Conservation (phyloP, 2,329 filamentous ascomycete species). For the Sporothrix globosa region DNA sequence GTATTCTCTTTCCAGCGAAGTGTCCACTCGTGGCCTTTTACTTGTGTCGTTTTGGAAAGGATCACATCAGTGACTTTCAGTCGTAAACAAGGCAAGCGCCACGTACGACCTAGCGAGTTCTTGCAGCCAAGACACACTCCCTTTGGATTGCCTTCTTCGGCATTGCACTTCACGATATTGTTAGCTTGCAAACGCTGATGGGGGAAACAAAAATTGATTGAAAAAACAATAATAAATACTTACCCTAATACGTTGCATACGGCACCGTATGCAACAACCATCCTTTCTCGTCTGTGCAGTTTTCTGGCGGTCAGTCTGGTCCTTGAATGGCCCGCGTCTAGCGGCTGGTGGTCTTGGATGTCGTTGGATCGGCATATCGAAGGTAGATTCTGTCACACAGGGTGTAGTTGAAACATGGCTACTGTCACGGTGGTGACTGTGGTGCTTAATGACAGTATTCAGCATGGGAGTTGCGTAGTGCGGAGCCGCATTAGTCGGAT, state of each 20-base stretch:
- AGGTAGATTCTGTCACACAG: slow-evolving; percentile 29
- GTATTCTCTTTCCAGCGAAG: slow-evolving; percentile 60
- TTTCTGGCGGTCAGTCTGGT: slow-evolving; percentile 54
- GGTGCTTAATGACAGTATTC: background rate
- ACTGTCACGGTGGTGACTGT: background rate
- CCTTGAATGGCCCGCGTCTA: slow-evolving; percentile 59
- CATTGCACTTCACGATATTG: slow-evolving; percentile 52
- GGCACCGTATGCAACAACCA: slow-evolving; percentile 63
- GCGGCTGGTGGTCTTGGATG: slow-evolving; percentile 44
- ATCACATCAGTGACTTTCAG: slow-evolving; percentile 63
- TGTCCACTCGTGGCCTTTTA: slow-evolving; percentile 63
- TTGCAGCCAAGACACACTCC: slow-evolving; percentile 59
- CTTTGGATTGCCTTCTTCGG: slow-evolving; percentile 51
- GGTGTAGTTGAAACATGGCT: background rate
- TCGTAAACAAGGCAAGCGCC: slow-evolving; percentile 61
- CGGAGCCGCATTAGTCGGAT: background rate
- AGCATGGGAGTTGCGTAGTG: slow-evolving; percentile 3
- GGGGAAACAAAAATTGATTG: background rate
- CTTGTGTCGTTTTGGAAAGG: slow-evolving; percentile 62
- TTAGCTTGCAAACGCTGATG: background rate
- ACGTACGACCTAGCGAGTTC: slow-evolving; percentile 55
- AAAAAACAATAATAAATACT: slow-evolving; percentile 38
- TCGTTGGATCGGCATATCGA: slow-evolving; percentile 43
- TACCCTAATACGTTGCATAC: slow-evolving; percentile 65
- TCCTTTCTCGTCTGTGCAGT: slow-evolving; percentile 62